Percentiles rank a stretch among this genome's conserved stretches.
Conservation (phyloP, 2,329 filamentous ascomycete species). For the Colletotrichum plurivorum region DNA sequence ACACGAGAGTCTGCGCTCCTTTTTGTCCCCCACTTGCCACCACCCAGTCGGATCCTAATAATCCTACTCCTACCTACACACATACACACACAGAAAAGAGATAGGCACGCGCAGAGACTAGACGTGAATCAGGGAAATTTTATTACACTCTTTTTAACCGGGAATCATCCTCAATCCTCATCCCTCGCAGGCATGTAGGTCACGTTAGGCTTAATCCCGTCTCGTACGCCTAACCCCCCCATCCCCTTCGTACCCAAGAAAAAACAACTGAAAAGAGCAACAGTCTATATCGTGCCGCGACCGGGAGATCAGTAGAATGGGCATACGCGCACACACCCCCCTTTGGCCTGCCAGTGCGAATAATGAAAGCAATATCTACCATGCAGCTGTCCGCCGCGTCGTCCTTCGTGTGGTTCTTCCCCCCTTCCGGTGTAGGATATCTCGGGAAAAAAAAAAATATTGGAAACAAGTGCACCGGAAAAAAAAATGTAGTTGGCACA, state of each 20-base stretch:
- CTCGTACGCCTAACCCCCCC: constrained; percentile 12
- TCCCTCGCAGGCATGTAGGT: neutral
- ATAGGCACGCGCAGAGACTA: too few species aligned
- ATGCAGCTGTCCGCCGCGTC: constrained; percentile 1
- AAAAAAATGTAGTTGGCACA: neutral
- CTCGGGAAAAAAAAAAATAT: constrained; percentile 9
- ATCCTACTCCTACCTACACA: too few species aligned
- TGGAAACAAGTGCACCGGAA: neutral
- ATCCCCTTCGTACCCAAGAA: constrained; percentile 1
- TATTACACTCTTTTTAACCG: constrained; percentile 28
- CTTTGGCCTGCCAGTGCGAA: constrained; percentile 4
- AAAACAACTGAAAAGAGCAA: neutral
- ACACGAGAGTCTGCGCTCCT: too few species aligned
- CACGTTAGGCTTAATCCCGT: constrained; percentile 2
- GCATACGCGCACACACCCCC: neutral
- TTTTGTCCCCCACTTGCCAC: too few species aligned
- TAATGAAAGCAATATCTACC: constrained; percentile 16
- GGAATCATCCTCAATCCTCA: too few species aligned
- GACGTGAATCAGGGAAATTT: constrained; percentile 3
- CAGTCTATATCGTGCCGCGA: constrained; percentile 34
- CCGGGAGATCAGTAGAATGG: constrained; percentile 2
- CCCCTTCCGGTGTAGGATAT: constrained; percentile 25
- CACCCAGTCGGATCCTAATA: too few species aligned
- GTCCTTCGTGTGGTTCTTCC: constrained; percentile 16
- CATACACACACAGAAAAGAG: neutral